Percentiles rank a stretch among this genome's conserved stretches.
phyloP scores from a whole-genome alignment of 2,329 filamentous ascomycete species.

The Claviceps sp. region DNA sequence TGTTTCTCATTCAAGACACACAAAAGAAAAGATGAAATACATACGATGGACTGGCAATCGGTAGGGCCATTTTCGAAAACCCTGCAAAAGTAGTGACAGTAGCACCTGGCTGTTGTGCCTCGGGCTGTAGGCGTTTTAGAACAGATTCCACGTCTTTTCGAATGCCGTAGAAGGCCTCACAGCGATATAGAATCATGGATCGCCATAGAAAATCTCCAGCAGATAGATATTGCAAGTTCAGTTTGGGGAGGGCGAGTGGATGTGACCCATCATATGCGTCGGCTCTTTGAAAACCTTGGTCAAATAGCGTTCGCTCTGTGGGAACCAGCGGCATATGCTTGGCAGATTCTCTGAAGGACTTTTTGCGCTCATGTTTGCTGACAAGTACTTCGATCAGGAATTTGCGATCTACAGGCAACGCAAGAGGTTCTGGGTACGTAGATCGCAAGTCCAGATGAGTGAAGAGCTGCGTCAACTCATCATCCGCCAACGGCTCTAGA shows the following conservation, averaged over 20 bases:
- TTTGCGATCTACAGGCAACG: constrained; percentile 47
- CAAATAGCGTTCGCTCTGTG: constrained; percentile 71
- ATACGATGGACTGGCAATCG: constrained; percentile 64
- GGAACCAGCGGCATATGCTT: constrained; percentile 64
- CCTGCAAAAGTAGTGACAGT: constrained; percentile 60
- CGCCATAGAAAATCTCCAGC: constrained; percentile 96
- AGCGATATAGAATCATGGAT: constrained; percentile 75
- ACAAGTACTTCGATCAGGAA: constrained; percentile 62
- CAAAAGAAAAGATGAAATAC: constrained; percentile 7
- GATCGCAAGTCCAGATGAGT: constrained; percentile 63
- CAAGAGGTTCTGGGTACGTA: constrained; percentile 61
- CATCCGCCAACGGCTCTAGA: constrained; percentile 57
- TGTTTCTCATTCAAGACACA: background rate
- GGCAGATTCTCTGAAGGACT: constrained; percentile 70
- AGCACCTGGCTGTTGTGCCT: constrained; percentile 47
- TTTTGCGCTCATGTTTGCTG: constrained; percentile 59
- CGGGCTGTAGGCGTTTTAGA: constrained; percentile 65
- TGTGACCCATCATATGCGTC: constrained; percentile 78
- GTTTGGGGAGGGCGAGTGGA: constrained; percentile 80
- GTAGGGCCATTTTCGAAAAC: constrained; percentile 82
- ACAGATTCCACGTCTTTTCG: constrained; percentile 79
- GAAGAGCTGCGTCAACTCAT: constrained; percentile 59
- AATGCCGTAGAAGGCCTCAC: constrained; percentile 87
- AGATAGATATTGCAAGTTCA: constrained; percentile 91
- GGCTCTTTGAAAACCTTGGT: constrained; percentile 62